Evolutionary conservation across 352 stramenopile genomes (phyloP).

Genomic region (Pythium phragmitis): DNA sequence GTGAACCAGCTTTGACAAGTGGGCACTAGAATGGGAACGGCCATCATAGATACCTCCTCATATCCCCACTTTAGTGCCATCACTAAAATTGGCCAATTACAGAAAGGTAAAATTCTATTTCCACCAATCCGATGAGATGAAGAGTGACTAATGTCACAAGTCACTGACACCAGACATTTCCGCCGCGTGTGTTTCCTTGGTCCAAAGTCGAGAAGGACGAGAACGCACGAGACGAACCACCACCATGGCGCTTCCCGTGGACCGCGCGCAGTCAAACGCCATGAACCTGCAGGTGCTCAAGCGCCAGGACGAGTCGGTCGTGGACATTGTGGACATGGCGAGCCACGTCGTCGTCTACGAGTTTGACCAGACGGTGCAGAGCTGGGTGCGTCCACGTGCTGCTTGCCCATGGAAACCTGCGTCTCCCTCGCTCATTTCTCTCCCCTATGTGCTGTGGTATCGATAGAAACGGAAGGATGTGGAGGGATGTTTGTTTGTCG

Average conservation of each 20-base stretch:
- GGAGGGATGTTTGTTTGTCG: conserved; percentile 82
- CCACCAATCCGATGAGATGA: background rate
- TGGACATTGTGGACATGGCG: conserved; percentile 82
- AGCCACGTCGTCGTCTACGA: conserved; percentile 89
- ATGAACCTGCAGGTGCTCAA: conserved; percentile 89
- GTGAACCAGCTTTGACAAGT: background rate
- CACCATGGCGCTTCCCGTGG: conserved; percentile 38
- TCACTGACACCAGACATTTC: conserved; percentile 27
- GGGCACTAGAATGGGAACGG: background rate
- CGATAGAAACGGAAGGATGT: conserved; percentile 84
- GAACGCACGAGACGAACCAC: conserved; percentile 4
- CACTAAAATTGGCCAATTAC: conserved; percentile 13
- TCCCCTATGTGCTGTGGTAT: conserved; percentile 1
- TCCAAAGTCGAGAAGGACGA: background rate
- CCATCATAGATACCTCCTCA: conserved; percentile 4
- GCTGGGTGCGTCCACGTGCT: conserved; percentile 51
- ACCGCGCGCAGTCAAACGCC: conserved; percentile 80
- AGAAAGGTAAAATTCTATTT: background rate
- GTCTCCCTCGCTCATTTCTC: background rate
- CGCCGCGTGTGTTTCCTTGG: conserved; percentile 14
- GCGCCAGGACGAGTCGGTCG: conserved; percentile 74
- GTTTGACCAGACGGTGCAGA: conserved; percentile 81
- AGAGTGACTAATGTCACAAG: conserved; percentile 26
- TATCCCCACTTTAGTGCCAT: conserved; percentile 9
- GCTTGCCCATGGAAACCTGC: background rate